Conservation (phyloP, 2,329 filamentous ascomycete genomes). For the Chrysoporthe austroafricana region DNA sequence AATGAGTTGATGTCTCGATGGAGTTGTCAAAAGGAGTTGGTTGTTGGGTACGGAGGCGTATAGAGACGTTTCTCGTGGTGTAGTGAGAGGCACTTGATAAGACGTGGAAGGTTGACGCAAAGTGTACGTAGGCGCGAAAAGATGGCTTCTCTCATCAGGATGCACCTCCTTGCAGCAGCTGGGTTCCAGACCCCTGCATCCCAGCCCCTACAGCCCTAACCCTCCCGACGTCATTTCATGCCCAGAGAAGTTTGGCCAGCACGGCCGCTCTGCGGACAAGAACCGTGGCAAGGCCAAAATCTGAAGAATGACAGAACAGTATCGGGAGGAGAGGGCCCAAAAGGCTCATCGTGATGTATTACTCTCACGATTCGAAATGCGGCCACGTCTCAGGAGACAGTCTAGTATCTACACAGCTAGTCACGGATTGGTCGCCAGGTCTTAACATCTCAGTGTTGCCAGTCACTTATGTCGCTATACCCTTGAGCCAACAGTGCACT, state of each 20-base stretch:
- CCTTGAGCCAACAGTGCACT: not conserved
- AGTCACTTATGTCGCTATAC: not conserved
- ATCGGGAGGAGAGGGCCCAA: too few relatives aligned
- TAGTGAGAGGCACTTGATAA: conserved; percentile 1
- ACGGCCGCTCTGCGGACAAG: not conserved
- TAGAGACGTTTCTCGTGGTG: not conserved
- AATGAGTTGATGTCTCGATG: not conserved
- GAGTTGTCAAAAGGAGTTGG: not conserved
- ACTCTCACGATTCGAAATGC: too few relatives aligned
- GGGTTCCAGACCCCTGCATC: not conserved
- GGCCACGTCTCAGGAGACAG: too few relatives aligned
- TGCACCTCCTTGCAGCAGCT: conserved; percentile 7
- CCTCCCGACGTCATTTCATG: not conserved
- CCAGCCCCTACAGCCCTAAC: conserved; percentile 6
- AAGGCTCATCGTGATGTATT: too few relatives aligned
- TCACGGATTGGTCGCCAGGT: not conserved
- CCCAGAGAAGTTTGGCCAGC: not conserved
- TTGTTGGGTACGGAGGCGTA: not conserved
- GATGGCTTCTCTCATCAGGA: conserved; percentile 6
- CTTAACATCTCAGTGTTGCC: not conserved
- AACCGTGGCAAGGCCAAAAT: not conserved
- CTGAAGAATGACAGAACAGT: not conserved
- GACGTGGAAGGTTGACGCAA: conserved; percentile 6
- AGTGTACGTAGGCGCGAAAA: conserved; percentile 13
- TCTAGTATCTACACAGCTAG: not conserved